These are phyloP conservation scores for Setaria viridis DNA, from an alignment of 202 grass and related monocot genomes.

Conservation along the genomic window DNA sequence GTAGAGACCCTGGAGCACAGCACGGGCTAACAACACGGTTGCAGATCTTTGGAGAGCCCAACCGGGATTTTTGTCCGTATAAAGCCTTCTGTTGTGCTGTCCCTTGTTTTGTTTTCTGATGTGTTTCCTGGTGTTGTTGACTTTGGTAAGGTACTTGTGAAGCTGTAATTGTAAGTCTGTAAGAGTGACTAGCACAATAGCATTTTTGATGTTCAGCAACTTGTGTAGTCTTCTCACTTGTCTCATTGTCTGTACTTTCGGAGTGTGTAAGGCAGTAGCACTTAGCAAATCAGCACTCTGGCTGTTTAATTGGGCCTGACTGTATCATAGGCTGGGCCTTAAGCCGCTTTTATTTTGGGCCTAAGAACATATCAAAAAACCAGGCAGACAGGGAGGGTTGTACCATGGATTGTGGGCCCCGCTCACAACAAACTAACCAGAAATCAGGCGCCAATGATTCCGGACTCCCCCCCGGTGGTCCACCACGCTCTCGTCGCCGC, in stretches of 20 bases:
- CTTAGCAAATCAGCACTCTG: not conserved
- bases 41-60: slow-evolving; percentile 26
- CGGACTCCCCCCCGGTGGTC: not conserved
- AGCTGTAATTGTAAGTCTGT: slow-evolving; percentile 26
- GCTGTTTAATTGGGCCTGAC: not conserved
- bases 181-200: slow-evolving; percentile 40
- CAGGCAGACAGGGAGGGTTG: too few species aligned
- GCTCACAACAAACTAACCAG: slow-evolving; percentile 9
- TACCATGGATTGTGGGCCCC: not conserved
- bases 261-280: not conserved
- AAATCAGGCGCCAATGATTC: not conserved
- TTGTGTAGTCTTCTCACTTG: not conserved
- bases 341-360: too few species aligned
- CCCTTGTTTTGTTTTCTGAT: slow-evolving; percentile 24
- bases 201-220: slow-evolving; percentile 42
- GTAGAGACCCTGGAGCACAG: slow-evolving; percentile 49
- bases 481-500: not conserved
- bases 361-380: too few species aligned
- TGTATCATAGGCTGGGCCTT: not conserved
- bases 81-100: slow-evolving; percentile 42
- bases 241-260: not conserved
- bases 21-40: slow-evolving; percentile 23
- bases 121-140: slow-evolving; percentile 4
- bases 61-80: slow-evolving; percentile 48
- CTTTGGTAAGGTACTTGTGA: slow-evolving; percentile 7